phyloP scores from a whole-genome alignment of 1,139 yeast genomes.

The Zygoascus hellenicus region DNA sequence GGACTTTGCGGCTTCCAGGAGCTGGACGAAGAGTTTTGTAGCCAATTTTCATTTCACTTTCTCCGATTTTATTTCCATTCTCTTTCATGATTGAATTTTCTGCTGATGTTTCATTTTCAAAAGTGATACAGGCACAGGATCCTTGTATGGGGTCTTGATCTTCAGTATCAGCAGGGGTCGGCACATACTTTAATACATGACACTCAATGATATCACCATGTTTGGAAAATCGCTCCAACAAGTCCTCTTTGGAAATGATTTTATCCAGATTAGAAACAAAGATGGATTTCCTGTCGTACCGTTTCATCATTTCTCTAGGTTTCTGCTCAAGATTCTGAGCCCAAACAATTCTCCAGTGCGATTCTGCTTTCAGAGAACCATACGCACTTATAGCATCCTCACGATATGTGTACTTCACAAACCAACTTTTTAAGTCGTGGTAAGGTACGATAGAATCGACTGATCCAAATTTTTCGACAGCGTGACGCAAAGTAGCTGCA shows the following conservation, averaged over 20 bases:
- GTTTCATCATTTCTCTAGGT: slow-evolving; percentile 28
- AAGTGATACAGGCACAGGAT: slow-evolving; percentile 68
- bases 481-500: slow-evolving; percentile 24
- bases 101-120: slow-evolving; percentile 46
- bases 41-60: slow-evolving; percentile 77
- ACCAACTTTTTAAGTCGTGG: slow-evolving; percentile 46
- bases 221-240: slow-evolving; percentile 51
- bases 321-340: slow-evolving; percentile 56
- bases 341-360: slow-evolving; percentile 64
- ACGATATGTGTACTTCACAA: slow-evolving; percentile 72
- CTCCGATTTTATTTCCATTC: slow-evolving; percentile 68
- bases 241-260: slow-evolving; percentile 48
- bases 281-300: slow-evolving; percentile 64
- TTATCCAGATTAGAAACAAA: slow-evolving; percentile 69
- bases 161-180: slow-evolving; percentile 12
- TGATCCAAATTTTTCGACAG: slow-evolving; percentile 58
- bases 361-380: slow-evolving; percentile 36
- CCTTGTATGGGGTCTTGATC: slow-evolving; percentile 45
- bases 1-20: neutral
- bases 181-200: slow-evolving; percentile 13
- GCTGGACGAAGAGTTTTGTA: slow-evolving; percentile 55
- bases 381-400: slow-evolving; percentile 89
- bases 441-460: slow-evolving; percentile 53
- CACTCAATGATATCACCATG: slow-evolving; percentile 58
- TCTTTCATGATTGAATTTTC: slow-evolving; percentile 38